phyloP scores from a whole-genome alignment of 2,329 filamentous ascomycete genomes.

The Amphichorda felina region DNA sequence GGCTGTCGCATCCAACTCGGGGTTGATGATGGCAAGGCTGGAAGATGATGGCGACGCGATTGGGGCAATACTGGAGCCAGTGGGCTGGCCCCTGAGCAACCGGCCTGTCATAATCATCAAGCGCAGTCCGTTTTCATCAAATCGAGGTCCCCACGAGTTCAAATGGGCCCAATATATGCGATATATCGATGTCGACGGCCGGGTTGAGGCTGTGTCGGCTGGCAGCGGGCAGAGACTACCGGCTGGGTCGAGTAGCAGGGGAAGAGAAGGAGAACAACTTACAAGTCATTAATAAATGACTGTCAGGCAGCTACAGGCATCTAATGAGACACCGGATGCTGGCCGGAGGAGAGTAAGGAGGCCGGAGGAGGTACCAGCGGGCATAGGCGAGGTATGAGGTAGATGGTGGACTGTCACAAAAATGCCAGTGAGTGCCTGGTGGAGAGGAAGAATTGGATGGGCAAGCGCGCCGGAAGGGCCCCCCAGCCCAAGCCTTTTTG shows the following conservation, averaged over 20 bases:
- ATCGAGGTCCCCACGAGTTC: constrained; percentile 11
- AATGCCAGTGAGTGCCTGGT: constrained; percentile 12
- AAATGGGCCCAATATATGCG: constrained; percentile 13
- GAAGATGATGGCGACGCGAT: constrained; percentile 29
- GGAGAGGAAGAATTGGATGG: constrained; percentile 26
- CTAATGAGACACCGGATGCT: constrained; percentile 9
- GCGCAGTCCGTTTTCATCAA: constrained; percentile 22
- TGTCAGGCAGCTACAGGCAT: constrained; percentile 21
- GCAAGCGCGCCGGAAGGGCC: background rate
- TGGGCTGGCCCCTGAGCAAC: constrained; percentile 9
- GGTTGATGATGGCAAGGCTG: constrained; percentile 38
- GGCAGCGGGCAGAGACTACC: constrained; percentile 21
- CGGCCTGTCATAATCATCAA: constrained; percentile 19
- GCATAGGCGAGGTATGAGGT: constrained; percentile 4
- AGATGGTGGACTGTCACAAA: constrained; percentile 7
- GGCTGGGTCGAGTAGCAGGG: constrained; percentile 13
- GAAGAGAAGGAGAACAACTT: constrained; percentile 22
- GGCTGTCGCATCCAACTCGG: constrained; percentile 30
- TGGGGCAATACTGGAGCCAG: constrained; percentile 17
- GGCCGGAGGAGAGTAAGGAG: background rate
- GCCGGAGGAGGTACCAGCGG: background rate
- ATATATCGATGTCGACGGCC: constrained; percentile 20
- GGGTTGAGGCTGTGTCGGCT: constrained; percentile 22
- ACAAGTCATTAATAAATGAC: constrained; percentile 38
- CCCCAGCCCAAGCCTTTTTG: background rate